Evolutionary conservation across 2,329 filamentous ascomycete genomes (phyloP), one percentile per base, ranked within the genome.

Genomic region (Gnomoniopsis sp.): DNA sequence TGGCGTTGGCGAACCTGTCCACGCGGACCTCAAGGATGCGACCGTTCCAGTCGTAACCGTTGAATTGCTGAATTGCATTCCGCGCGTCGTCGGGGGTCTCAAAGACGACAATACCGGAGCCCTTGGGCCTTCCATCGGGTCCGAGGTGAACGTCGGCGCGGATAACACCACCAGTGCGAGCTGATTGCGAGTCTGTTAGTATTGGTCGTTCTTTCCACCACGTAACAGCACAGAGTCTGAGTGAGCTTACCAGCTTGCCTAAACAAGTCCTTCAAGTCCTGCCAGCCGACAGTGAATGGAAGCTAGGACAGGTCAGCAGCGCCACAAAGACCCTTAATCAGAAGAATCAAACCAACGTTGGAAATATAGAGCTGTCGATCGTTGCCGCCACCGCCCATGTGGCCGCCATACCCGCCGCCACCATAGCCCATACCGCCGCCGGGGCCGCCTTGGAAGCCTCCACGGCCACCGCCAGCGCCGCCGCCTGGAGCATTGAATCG

Each of bases 31-130:
- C 95, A 53, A 99, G 85, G 54, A 88, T 79, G 59, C 95, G 89
- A 12, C 95, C 95, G 74, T 98, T 93, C 95, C 95, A 99, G 64
- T 99, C 95, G 72, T 96, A 98, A 60, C 95, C 95, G 71, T 98
- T 97, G 81, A 98, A 99, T 67, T 97, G 93, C 70, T 92, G 88
- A 65, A 99, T 99, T 22, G 95, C 95, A 70, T 92, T 96, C 65
- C 92, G 91, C 46, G 95, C 93, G 75, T 99, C 95, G 60, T 98
- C 93, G 1, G 92, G 54, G 59, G 88, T 93, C 73, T 99, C 95
- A 72, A 97, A 99, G 46, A 95, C 92, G 62, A 99, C 95, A 59
- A 98, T 96, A 65, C 95, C 95, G 53, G 95, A 96, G 56, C 95
- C 95, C 79, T 98, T 99, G 51, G 95, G 92, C 64, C 93, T 88